Base-by-base conservation (phyloP, 768 basidiomycete species). In the Lentinula sp. region DNA sequence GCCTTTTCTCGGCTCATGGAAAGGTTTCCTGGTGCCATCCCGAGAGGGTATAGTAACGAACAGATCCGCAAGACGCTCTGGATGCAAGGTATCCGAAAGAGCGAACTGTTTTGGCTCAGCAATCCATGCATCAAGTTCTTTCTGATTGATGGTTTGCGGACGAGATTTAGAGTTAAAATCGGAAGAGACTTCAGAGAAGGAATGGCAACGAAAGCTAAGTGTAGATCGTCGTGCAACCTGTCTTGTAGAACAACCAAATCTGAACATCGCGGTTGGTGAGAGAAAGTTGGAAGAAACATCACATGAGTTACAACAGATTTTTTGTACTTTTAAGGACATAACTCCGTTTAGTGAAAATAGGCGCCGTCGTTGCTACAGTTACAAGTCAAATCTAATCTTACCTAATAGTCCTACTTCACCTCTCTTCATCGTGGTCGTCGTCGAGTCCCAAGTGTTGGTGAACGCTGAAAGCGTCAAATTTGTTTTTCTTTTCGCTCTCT, bases 1-100 rank as follows among this genome's bases (percentile, higher is more conserved):
- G 5, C 78, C 76, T 2, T 65, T 65, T 50, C 68, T 63, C 50
- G 85, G 86, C 18, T 73, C 71, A 16, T 67, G 62, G 64, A 75
- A 82, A n/a, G 73, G 74, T 31, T 68, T 71, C 0, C 74, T 74
- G 5, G 79, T 78, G 10, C 86, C 85, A 65, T 88, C 86, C 65
- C 87, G 84, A 5, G 88, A 88, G 2, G 88, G 87, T n/a, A 89
- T 76, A 28, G 88, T 88, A 64, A 85, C 75, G 67, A 81, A 87
- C 45, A 89, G 78, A 67, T 87, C 84, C 18, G 84, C 77, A 64
- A 88, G 75, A 62, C 79, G 84, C n/a, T 84, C 83, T 18, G 77
- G 69, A 57, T 76, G 76, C 57, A 89, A 72, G 2, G 78, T 76
- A 65, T 88, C 86, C 5, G 73, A 64, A 39, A 83, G 70, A 15